Conservation (phyloP, 441 rosid genomes). For the Mallotus repandus region DNA sequence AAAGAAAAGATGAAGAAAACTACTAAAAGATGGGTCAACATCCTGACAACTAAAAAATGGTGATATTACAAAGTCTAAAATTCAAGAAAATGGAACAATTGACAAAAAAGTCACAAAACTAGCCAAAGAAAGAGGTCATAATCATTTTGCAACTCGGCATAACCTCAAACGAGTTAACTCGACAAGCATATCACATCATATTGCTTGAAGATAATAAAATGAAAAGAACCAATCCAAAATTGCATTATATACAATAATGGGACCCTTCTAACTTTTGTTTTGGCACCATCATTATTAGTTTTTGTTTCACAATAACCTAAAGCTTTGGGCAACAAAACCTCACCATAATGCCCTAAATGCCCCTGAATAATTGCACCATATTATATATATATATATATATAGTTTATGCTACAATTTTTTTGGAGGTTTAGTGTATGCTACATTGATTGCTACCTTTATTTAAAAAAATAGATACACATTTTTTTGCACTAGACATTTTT, state of each 20-base stretch:
- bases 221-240: not conserved
- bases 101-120: not conserved
- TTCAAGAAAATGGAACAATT: not conserved
- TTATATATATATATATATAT: too few species aligned
- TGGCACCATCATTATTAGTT: not conserved
- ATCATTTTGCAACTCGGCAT: not conserved
- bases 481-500: not conserved
- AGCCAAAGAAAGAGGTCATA: not conserved
- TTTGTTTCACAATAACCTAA: not conserved
- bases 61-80: not conserved
- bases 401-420: too few species aligned
- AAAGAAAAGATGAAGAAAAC: not conserved
- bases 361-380: slow-evolving; percentile 5
- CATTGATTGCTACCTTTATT: too few species aligned
- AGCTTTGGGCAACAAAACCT: not conserved
- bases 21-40: not conserved
- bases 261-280: slow-evolving; percentile 7
- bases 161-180: not conserved
- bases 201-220: not conserved
- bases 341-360: not conserved
- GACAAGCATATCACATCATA: not conserved
- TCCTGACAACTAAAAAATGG: not conserved
- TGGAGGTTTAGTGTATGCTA: too few species aligned
- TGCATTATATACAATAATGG: not conserved
- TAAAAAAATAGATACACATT: too few species aligned